Conservation (phyloP, 768 basidiomycete genomes). For the Psilocybe subaeruginosa region DNA sequence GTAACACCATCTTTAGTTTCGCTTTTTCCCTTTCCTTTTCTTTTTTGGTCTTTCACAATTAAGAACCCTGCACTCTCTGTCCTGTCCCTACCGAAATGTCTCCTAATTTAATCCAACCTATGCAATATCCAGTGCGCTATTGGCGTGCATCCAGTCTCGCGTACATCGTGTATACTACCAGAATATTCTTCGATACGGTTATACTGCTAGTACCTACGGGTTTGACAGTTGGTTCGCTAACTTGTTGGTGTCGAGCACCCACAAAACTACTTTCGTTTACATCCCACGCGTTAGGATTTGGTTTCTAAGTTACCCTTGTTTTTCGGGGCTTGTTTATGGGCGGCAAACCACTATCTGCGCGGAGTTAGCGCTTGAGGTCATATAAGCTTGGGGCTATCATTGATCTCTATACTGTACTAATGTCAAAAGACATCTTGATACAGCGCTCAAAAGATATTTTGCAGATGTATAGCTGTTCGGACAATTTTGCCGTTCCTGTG, state of each 20-base stretch:
- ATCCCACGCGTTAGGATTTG: not conserved
- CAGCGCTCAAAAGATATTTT: no score
- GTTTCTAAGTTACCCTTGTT: not conserved
- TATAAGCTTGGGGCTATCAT: not conserved
- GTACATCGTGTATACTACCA: not conserved
- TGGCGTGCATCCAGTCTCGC: not conserved
- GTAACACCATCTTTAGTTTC: not conserved
- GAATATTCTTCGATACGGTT: not conserved
- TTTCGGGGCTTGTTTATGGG: not conserved
- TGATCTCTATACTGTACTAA: no score
- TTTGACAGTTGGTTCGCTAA: not conserved
- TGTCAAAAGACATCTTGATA: no score
- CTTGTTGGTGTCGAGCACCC: constrained; percentile 8
- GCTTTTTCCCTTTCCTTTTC: not conserved
- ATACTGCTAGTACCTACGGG: not conserved
- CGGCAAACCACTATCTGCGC: not conserved
- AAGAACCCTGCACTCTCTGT: not conserved
- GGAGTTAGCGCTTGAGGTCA: not conserved
- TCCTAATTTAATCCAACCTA: not conserved
- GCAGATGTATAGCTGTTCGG: no score
- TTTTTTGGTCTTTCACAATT: not conserved
- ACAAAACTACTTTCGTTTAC: constrained; percentile 13
- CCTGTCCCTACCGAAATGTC: not conserved
- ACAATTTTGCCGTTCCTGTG: no score
- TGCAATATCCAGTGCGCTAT: not conserved